These are phyloP conservation scores for Eimeria praecox DNA, from an alignment of 169 alveolate genomes.

Conservation along the genomic window DNA sequence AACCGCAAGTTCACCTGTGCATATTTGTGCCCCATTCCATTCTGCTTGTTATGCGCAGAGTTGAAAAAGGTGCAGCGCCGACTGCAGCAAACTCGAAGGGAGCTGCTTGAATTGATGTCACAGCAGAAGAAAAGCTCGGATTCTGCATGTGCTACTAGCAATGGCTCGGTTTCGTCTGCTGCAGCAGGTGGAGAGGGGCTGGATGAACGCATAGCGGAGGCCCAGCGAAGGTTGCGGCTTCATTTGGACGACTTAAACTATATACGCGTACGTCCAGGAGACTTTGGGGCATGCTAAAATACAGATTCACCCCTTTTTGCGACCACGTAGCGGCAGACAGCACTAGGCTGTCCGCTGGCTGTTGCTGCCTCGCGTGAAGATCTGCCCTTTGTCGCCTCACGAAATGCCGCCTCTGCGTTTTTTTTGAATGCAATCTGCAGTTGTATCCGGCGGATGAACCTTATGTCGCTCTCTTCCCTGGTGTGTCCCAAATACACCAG, in stretches of 20 bases:
- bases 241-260: constrained; percentile 63
- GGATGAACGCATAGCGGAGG: constrained; percentile 51
- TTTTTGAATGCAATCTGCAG: constrained; percentile 18
- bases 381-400: background rate
- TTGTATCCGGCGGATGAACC: constrained; percentile 75
- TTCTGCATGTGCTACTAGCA: background rate
- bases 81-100: constrained; percentile 69
- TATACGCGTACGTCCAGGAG: constrained; percentile 35
- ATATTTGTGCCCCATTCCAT: background rate
- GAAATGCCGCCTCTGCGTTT: background rate
- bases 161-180: background rate
- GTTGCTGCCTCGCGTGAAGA: background rate
- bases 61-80: constrained; percentile 68
- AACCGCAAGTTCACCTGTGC: background rate
- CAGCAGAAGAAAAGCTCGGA: constrained; percentile 9
- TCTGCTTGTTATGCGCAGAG: constrained; percentile 21
- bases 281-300: background rate
- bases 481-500: background rate
- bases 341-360: background rate
- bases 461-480: constrained; percentile 78
- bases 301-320: background rate
- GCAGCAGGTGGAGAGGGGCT: background rate
- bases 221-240: constrained; percentile 51
- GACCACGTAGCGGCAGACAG: background rate
- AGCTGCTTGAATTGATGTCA: constrained; percentile 31